These are phyloP conservation scores for Aspergillus tamarii DNA, from an alignment of 2,329 filamentous ascomycete genomes.

Conservation along the genomic window DNA sequence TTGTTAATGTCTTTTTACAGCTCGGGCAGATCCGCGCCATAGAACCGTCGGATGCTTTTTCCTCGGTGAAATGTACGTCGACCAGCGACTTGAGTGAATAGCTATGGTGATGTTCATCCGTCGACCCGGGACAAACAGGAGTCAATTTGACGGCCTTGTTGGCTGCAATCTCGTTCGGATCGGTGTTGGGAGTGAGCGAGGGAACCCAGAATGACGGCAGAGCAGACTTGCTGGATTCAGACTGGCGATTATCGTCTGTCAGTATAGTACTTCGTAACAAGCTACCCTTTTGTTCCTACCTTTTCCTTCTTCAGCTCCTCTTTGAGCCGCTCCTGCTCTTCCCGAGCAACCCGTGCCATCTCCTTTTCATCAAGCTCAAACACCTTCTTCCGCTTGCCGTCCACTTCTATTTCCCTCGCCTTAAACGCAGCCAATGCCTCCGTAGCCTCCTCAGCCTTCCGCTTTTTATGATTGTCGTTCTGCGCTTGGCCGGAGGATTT, in stretches of 20 bases:
- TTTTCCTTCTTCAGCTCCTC: slow-evolving; percentile 74
- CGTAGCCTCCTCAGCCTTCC: slow-evolving; percentile 33
- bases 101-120: slow-evolving; percentile 66
- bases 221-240: slow-evolving; percentile 64
- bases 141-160: slow-evolving; percentile 66
- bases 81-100: slow-evolving; percentile 80
- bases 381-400: slow-evolving; percentile 69
- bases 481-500: slow-evolving; percentile 15
- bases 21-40: slow-evolving; percentile 71
- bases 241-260: slow-evolving; percentile 25
- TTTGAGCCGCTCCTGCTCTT: slow-evolving; percentile 71
- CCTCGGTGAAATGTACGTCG: slow-evolving; percentile 75
- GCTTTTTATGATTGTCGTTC: slow-evolving; percentile 29
- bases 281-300: slow-evolving; percentile 41
- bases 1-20: slow-evolving; percentile 80
- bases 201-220: slow-evolving; percentile 94
- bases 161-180: slow-evolving; percentile 58
- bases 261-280: neutral
- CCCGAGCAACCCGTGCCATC: slow-evolving; percentile 67
- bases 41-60: slow-evolving; percentile 57
- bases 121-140: slow-evolving; percentile 77
- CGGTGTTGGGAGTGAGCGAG: slow-evolving; percentile 72
- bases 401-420: slow-evolving; percentile 49
- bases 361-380: slow-evolving; percentile 80
- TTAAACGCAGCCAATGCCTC: slow-evolving; percentile 31